phyloP scores from a whole-genome alignment of 179 eudicot genomes.

The Beta lomatogona region DNA sequence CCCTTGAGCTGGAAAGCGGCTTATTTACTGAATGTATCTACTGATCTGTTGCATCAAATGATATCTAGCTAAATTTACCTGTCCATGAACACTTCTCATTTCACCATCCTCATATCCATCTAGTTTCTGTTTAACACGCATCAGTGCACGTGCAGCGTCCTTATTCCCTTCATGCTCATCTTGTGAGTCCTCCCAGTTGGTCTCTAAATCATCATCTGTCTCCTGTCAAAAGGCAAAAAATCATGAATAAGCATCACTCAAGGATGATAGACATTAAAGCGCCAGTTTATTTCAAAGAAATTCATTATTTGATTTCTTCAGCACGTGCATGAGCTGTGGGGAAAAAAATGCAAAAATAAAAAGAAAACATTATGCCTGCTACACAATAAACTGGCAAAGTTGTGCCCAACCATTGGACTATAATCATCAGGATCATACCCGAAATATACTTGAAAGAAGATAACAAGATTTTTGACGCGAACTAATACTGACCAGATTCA shows the following conservation, averaged over 20 bases:
- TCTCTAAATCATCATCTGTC: slow-evolving; percentile 69
- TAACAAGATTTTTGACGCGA: too few relatives aligned
- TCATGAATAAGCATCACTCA: not conserved
- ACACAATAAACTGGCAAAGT: not conserved
- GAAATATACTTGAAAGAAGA: not conserved
- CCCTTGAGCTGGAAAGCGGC: not conserved
- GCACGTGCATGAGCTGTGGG: not conserved
- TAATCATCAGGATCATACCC: not conserved
- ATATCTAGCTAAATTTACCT: slow-evolving; percentile 49
- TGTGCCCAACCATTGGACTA: not conserved
- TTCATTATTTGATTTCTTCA: not conserved
- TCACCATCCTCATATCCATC: slow-evolving; percentile 99
- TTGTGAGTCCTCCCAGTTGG: slow-evolving; percentile 79
- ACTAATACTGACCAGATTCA: too few relatives aligned
- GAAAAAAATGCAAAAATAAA: not conserved
- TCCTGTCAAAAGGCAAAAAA: slow-evolving; percentile 49
- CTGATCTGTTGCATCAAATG: not conserved
- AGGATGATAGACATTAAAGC: not conserved
- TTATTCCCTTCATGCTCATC: slow-evolving; percentile 91
- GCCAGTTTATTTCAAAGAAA: not conserved
- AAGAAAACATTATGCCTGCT: not conserved
- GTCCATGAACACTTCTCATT: slow-evolving; percentile 96
- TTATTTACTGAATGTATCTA: not conserved
- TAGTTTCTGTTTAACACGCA: slow-evolving; percentile 97
- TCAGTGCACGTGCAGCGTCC: slow-evolving; percentile 95